Conservation (phyloP, 306 rosid genomes). For the Quercus glauca region DNA sequence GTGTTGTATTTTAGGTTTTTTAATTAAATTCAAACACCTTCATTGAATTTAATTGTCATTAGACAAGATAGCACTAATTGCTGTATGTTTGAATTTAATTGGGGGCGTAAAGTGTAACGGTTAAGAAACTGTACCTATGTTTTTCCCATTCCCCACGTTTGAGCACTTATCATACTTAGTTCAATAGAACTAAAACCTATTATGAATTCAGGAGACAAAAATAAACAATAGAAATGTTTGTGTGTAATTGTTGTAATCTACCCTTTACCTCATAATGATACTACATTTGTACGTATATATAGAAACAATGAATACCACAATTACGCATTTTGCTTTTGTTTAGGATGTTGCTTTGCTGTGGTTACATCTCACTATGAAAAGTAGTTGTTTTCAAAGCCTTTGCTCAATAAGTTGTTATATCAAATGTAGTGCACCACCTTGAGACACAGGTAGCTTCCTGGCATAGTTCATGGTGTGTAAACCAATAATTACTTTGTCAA, state of each 20-base stretch:
- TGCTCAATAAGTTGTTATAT: no score
- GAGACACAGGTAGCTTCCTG: background rate
- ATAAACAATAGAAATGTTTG: constrained; percentile 22
- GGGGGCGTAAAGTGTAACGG: no score
- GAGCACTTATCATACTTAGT: constrained; percentile 20
- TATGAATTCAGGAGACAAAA: constrained; percentile 27
- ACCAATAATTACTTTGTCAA: no score
- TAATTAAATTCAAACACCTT: no score
- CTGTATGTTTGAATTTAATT: no score
- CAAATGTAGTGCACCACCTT: no score
- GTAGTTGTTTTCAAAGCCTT: no score
- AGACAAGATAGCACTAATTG: no score
- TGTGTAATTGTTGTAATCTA: constrained; percentile 13
- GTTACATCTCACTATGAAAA: no score
- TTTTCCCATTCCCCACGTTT: background rate
- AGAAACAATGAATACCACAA: background rate
- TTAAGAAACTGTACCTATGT: no score
- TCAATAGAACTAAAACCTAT: constrained; percentile 30
- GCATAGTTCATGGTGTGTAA: background rate
- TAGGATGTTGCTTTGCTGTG: background rate
- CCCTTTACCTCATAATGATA: constrained; percentile 4
- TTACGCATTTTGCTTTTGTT: background rate
- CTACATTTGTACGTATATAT: constrained; percentile 4
- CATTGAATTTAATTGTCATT: no score
- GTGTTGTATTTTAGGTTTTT: no score